These are phyloP conservation scores for Salix udensis DNA, from an alignment of 345 rosid genomes.

Conservation along the genomic window DNA sequence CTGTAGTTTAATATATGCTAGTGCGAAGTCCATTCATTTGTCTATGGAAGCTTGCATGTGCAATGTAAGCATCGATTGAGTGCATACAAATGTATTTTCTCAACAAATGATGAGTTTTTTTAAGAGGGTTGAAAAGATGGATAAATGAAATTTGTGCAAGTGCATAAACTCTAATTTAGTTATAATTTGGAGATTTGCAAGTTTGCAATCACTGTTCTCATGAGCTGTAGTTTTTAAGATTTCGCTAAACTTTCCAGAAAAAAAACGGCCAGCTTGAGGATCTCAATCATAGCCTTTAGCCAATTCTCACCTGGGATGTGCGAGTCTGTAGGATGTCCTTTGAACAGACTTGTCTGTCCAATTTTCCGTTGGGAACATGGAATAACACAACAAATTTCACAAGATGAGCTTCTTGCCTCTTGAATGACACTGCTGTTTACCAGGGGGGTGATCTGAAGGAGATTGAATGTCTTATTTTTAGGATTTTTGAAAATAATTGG, in stretches of 20 bases:
- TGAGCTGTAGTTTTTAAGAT: background rate
- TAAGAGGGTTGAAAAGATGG: background rate
- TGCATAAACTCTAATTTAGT: background rate
- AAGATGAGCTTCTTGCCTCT: background rate
- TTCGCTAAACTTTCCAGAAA: background rate
- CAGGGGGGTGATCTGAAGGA: background rate
- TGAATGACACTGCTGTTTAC: background rate
- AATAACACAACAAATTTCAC: background rate
- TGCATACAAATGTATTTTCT: background rate
- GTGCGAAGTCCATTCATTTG: background rate
- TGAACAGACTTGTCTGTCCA: background rate
- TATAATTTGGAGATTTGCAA: background rate
- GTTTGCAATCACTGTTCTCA: background rate
- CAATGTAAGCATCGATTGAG: background rate
- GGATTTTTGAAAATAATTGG: background rate
- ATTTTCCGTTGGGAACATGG: background rate
- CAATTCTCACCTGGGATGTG: background rate
- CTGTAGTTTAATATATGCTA: background rate
- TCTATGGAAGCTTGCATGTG: background rate
- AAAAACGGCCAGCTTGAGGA: background rate
- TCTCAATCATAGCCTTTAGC: background rate
- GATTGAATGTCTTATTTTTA: background rate
- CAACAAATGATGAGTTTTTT: background rate
- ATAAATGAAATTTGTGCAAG: background rate
- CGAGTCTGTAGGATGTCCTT: background rate